These are phyloP conservation scores for Lyophyllum atratum DNA, from an alignment of 768 basidiomycete species.

Conservation along the genomic window DNA sequence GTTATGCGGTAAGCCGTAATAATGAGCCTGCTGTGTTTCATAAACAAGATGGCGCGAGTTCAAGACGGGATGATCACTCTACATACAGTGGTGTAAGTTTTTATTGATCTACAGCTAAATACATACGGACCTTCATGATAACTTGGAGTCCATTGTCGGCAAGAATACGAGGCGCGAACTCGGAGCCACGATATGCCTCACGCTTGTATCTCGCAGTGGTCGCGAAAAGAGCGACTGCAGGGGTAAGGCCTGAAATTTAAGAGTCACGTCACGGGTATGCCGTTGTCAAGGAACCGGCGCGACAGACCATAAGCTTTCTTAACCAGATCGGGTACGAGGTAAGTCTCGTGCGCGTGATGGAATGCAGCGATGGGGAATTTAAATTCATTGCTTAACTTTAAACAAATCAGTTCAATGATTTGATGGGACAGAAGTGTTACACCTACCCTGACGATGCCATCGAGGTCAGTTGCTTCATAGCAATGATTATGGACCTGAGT, in stretches of 20 bases:
- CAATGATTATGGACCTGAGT: slow-evolving; percentile 56
- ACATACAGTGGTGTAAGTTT: background rate
- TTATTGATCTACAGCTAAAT: background rate
- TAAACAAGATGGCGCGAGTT: slow-evolving; percentile 78
- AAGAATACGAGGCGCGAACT: slow-evolving; percentile 78
- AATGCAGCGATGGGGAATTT: slow-evolving; percentile 76
- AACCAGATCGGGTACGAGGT: slow-evolving; percentile 75
- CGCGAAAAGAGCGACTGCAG: slow-evolving; percentile 78
- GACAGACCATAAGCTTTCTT: slow-evolving; percentile 66
- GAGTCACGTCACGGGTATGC: background rate
- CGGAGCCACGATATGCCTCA: slow-evolving; percentile 79
- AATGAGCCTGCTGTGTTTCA: slow-evolving; percentile 84
- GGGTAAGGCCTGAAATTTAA: slow-evolving; percentile 53
- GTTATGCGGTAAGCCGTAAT: slow-evolving; percentile 72
- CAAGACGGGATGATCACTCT: slow-evolving; percentile 70
- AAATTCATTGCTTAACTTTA: slow-evolving; percentile 80
- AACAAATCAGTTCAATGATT: background rate
- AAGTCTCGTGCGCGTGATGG: slow-evolving; percentile 82
- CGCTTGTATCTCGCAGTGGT: slow-evolving; percentile 63
- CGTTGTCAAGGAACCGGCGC: background rate
- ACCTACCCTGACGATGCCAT: slow-evolving; percentile 63
- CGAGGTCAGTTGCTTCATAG: slow-evolving; percentile 67
- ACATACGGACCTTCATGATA: slow-evolving; percentile 64
- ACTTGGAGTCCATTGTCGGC: slow-evolving; percentile 68
- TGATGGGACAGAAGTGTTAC: slow-evolving; percentile 19